Base-by-base conservation (phyloP, 108 stramenopile species). In the Tribonema minus region DNA sequence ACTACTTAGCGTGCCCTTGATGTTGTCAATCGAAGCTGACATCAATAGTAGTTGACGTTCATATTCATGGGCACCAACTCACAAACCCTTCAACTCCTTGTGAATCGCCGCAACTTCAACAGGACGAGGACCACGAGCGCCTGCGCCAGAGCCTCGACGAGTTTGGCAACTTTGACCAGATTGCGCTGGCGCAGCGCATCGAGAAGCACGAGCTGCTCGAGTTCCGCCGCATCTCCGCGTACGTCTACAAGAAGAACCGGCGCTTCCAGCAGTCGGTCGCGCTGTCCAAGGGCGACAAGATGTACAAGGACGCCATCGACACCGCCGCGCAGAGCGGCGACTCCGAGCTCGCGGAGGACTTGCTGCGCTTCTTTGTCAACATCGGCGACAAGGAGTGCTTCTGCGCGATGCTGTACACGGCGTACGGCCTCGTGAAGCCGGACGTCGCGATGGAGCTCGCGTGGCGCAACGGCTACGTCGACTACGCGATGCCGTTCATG, bases 251-350 rank as follows among this genome's bases (percentile, higher is more conserved):
- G 83, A 90, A 91, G 86, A 97, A 98, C 90, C 94, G 94, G 85
- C 92, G 97, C 68, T 99, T 91, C 89, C 87, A 88, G 68, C 92
- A 96, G 67, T 93, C 92, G 26, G 94, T 99, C 63, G 91, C 89
- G 6, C 91, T 99, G 37, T 94, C 94, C 39, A 99, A 99, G 93
- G 90, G 90, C 66, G 96, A 97, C 81, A 91, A 90, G 58, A 97
- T 98, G 96, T 98, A 93, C 93, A 97, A 97, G 89, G 98, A 99
- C 68, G 96, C 96, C 76, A 98, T 98, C 82, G 96, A 99, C 70
- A 96, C 97, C 33, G 96, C 95, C 64, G 94, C 96, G 40, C 92
- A 92, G 81, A 95, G 95, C n/a, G 87, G 87, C 28, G 92, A 93
- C 72, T 70, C 83, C 23, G 93, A 93, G 41, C 91, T 95, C 35